A percentile compares a stretch with the other conserved stretches of the same genome.
Evolutionary conservation across 1,284 basidiomycete genomes (phyloP).

Genomic region (Exobasidium cylindrosporum): DNA sequence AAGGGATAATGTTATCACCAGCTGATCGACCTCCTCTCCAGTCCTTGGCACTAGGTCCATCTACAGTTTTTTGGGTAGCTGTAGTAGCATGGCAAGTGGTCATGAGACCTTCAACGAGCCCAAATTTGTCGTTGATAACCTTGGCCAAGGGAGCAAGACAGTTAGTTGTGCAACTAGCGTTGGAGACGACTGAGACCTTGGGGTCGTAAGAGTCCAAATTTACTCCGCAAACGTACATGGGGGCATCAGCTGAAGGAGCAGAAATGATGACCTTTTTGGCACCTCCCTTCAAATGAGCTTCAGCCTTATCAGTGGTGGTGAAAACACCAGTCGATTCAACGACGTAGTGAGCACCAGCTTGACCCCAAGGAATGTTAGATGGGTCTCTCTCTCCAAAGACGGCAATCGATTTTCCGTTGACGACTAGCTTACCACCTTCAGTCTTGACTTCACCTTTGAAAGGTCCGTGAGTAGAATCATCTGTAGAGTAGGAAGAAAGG

Average conservation of each 20-base stretch:
- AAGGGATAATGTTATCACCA: constrained; percentile 98
- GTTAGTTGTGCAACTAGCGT: constrained; percentile 99
- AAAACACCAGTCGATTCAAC: constrained; percentile 99
- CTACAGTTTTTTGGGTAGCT: constrained; percentile 85
- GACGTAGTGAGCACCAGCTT: constrained; percentile 82
- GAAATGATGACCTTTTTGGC: constrained; percentile 99
- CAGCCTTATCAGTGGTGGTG: constrained; percentile 85
- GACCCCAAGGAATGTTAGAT: constrained; percentile 77
- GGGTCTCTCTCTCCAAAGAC: constrained; percentile 85
- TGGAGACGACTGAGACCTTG: constrained; percentile 87
- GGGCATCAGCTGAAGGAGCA: constrained; percentile 95
- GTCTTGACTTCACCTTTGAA: constrained; percentile 81
- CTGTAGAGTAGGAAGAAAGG: constrained; percentile 3
- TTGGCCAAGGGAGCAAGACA: constrained; percentile 92
- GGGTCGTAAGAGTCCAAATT: constrained; percentile 93
- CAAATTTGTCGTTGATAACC: constrained; percentile 82
- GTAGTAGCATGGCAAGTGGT: constrained; percentile 82
- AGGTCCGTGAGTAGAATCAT: constrained; percentile 93
- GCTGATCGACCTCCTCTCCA: constrained; percentile 88
- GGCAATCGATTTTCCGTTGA: constrained; percentile 75
- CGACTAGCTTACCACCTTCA: constrained; percentile 84
- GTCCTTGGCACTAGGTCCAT: constrained; percentile 63
- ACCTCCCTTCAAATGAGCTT: constrained; percentile 93
- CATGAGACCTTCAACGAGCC: constrained; percentile 70
- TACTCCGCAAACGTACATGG: constrained; percentile 82